Evolutionary conservation across 495 filamentous ascomycete genomes (phyloP).

Genomic region (Sphaerosporella brunnea): DNA sequence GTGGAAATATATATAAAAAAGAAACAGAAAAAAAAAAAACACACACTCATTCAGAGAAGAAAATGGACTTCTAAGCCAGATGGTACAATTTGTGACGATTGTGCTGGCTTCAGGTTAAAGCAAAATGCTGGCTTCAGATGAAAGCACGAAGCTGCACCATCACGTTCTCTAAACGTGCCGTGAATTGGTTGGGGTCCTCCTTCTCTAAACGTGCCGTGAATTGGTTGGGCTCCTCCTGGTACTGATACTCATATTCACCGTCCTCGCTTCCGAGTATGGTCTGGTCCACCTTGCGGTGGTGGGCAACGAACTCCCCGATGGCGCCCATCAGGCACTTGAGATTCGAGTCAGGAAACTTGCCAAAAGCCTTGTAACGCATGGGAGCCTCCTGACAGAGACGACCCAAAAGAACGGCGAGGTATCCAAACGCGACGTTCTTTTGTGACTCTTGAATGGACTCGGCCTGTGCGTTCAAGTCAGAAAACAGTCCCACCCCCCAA

Average conservation of each 20-base stretch:
- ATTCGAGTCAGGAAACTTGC: slow-evolving; percentile 38
- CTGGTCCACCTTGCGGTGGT: slow-evolving; percentile 45
- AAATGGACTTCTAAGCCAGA: background rate
- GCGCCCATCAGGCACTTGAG: slow-evolving; percentile 52
- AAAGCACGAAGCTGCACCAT: background rate
- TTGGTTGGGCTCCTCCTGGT: background rate
- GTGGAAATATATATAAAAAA: too few species aligned
- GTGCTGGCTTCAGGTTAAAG: background rate
- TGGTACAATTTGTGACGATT: background rate
- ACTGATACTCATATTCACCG: background rate
- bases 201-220: background rate
- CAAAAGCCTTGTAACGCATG: slow-evolving; percentile 35
- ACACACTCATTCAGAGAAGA: background rate
- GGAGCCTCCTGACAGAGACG: slow-evolving; percentile 49
- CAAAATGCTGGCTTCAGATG: background rate
- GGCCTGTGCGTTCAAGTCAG: too few species aligned
- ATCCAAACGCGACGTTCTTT: slow-evolving; percentile 77
- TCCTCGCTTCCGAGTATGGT: background rate
- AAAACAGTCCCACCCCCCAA: too few species aligned
- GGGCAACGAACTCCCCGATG: slow-evolving; percentile 65
- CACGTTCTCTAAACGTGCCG: background rate
- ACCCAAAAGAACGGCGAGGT: slow-evolving; percentile 68
- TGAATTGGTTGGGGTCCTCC: background rate
- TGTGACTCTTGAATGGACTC: slow-evolving; percentile 70
- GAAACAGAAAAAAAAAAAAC: background rate